Percentiles rank a stretch among this genome's conserved stretches.
Conservation (phyloP, 805 yeast species). For the Crinitomyces ghanaensis region DNA sequence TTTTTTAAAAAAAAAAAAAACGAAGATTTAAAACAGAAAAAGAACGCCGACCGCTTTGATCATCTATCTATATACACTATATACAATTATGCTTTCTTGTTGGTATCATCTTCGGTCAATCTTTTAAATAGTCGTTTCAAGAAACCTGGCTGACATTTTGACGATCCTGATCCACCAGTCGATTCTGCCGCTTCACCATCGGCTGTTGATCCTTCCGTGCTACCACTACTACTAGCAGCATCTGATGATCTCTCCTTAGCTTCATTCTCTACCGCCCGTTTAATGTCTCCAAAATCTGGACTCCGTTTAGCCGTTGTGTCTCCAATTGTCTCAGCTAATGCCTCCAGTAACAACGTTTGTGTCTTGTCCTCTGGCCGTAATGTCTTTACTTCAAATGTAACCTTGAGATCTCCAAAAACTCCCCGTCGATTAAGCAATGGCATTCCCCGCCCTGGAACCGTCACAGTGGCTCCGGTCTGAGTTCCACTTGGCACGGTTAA, state of each 20-base stretch:
- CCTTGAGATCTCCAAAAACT: slow-evolving; percentile 70
- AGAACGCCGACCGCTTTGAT: too few relatives aligned
- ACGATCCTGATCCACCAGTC: slow-evolving; percentile 5
- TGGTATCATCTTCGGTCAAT: slow-evolving; percentile 20
- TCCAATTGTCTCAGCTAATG: slow-evolving; percentile 80
- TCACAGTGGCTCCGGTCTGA: slow-evolving; percentile 59
- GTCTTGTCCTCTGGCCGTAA: slow-evolving; percentile 69
- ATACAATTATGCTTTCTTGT: slow-evolving; percentile 6
- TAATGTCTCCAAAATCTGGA: slow-evolving; percentile 4
- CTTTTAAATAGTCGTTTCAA: slow-evolving; percentile 26
- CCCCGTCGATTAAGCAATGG: slow-evolving; percentile 47
- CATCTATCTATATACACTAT: slow-evolving; percentile 6
- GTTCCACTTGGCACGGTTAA: slow-evolving; percentile 78
- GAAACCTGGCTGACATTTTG: slow-evolving; percentile 15
- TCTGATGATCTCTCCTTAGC: neutral
- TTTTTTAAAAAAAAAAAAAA: too few relatives aligned
- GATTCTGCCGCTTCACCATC: slow-evolving; percentile 11
- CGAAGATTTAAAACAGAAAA: too few relatives aligned
- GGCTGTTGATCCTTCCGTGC: neutral
- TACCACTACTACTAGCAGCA: neutral
- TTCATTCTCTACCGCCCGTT: neutral
- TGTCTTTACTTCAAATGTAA: slow-evolving; percentile 59
- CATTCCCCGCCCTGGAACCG: slow-evolving; percentile 79
- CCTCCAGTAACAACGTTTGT: slow-evolving; percentile 82
- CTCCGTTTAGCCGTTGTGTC: slow-evolving; percentile 70